Evolutionary conservation across 2,329 filamentous ascomycete genomes (phyloP), one percentile per base, ranked within the genome.

Genomic region (Colletotrichum lindemuthianum): DNA sequence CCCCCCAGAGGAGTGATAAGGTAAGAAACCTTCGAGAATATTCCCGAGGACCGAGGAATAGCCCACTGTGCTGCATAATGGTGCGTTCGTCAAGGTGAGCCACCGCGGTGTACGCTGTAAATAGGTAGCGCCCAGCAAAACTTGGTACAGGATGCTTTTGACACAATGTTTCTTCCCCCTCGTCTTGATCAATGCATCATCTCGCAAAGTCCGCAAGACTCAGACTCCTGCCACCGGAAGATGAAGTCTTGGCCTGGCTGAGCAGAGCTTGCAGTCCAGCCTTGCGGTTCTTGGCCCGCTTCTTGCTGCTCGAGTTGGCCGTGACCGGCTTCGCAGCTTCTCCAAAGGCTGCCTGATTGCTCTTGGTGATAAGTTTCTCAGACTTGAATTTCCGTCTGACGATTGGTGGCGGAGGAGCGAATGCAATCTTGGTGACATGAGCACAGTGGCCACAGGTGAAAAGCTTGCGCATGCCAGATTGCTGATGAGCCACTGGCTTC

Each of bases 241-340:
- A 78, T 11, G 78, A 70, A 5, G 77, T 70, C 70, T 79, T 80
- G 55, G 79, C 80, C 68, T 86, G 85, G 51, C 82, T 82, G n/a
- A 91, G 78, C 44, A 91, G 73, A 54, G 88, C 87, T 72, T 90
- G 86, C n/a, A 92, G 78, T 1, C 87, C 88, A 39, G 86, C 85
- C 74, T 90, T 91, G 65, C 88, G 81, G 66, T 79, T 85, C 76
- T 88, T 90, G 37, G 88, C 86, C 53, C 88, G 81, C 77, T 89
- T 90, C 76, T 87, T 89, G 77, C 86, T 89, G 75, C 77, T 86
- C 8, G 85, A 82, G 71, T 86, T 88, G 39, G 82, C 77, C 2
- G 81, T 79, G 13, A 60, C 44, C 41, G 69, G 49, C 44, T 74
- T 74, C 4, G 66, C 56, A 36, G 50, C 44, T 36, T 61, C 61